Percentiles rank a stretch among this genome's conserved stretches.
Conservation (phyloP, 106 monocot species). For the Apostasia ramifera region DNA sequence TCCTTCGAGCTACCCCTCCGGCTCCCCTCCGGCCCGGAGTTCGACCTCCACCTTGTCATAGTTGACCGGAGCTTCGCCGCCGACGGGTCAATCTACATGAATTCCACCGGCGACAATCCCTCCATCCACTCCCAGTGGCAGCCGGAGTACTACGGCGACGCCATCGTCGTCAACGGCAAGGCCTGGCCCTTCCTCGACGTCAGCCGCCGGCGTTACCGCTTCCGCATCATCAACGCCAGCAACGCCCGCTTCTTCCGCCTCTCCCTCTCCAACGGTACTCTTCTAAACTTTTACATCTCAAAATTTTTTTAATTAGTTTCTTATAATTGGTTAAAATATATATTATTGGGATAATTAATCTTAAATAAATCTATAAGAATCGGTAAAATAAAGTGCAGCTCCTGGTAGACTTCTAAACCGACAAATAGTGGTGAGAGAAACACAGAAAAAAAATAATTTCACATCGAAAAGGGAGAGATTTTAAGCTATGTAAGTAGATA, state of each 20-base stretch:
- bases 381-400: no score
- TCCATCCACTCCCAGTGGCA: slow-evolving; percentile 87
- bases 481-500: no score
- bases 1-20: slow-evolving; percentile 23
- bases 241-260: slow-evolving; percentile 73
- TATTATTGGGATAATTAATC: no score
- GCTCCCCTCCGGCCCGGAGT: slow-evolving; percentile 42
- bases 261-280: slow-evolving; percentile 40
- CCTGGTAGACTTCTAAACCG: no score
- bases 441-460: no score
- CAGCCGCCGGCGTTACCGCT: slow-evolving; percentile 54
- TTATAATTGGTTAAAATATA: no score
- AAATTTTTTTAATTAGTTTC: no score
- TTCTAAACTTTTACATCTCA: no score
- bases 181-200: slow-evolving; percentile 78
- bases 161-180: slow-evolving; percentile 85
- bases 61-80: slow-evolving; percentile 64
- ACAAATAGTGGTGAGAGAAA: no score
- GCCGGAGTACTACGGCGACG: slow-evolving; percentile 90
- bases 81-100: slow-evolving; percentile 84
- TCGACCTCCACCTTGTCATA: slow-evolving; percentile 54
- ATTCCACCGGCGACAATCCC: slow-evolving; percentile 70
- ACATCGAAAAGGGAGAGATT: no score
- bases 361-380: no score
- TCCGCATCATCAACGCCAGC: slow-evolving; percentile 88